Percentiles rank a stretch among this genome's conserved stretches.
Conservation (phyloP, 2,329 filamentous ascomycete genomes). For the Tolypocladium inflatum region DNA sequence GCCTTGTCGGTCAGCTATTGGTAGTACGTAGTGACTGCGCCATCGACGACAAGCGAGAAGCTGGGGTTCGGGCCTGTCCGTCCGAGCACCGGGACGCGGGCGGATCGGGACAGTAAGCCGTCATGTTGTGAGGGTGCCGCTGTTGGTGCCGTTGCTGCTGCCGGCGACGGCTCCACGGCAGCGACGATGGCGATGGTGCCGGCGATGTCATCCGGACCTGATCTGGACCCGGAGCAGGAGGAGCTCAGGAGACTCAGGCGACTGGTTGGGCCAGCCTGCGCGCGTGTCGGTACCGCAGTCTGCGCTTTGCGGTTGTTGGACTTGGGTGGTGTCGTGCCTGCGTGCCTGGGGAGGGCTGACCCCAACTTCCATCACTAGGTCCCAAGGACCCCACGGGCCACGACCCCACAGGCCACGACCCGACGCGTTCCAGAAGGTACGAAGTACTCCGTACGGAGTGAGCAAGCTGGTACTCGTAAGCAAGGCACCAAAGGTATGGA, state of each 20-base stretch:
- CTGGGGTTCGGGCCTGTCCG: too few relatives aligned
- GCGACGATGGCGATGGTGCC: not conserved
- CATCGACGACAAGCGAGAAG: too few relatives aligned
- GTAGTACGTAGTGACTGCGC: too few relatives aligned
- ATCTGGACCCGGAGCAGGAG: not conserved
- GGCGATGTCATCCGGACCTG: not conserved
- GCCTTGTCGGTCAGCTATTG: not conserved
- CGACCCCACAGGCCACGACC: too few relatives aligned
- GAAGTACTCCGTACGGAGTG: too few relatives aligned
- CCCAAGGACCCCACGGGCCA: too few relatives aligned
- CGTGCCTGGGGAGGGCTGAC: not conserved
- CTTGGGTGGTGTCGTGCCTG: not conserved
- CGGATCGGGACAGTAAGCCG: not conserved
- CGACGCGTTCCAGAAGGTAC: too few relatives aligned
- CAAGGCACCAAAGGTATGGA: too few relatives aligned
- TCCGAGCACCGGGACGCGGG: not conserved
- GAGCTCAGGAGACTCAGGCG: not conserved
- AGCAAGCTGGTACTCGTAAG: too few relatives aligned
- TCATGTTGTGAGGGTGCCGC: not conserved
- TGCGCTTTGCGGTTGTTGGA: not conserved
- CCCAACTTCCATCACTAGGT: too few relatives aligned
- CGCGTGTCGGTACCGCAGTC: not conserved
- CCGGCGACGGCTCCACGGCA: not conserved
- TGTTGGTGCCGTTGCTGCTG: not conserved
- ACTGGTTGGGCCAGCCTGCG: not conserved